Percentiles rank a stretch among this genome's conserved stretches.
Conservation (phyloP, 1,284 basidiomycete species). For the Athelia psychrophila region DNA sequence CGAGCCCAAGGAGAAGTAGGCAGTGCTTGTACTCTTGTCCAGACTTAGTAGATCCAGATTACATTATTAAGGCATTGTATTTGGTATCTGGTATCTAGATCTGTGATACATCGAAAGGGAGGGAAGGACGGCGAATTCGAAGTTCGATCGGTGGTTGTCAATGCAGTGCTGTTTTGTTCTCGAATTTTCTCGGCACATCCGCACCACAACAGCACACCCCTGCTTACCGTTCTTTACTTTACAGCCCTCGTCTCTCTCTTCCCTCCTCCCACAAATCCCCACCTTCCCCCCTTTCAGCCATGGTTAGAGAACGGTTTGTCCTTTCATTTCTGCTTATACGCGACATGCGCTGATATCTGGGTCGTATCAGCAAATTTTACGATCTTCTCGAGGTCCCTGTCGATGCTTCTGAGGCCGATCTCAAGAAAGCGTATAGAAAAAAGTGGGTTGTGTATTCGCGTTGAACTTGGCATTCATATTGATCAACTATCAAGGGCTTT, state of each 20-base stretch:
- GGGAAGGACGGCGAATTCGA: neutral
- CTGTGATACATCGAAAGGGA: too few species aligned
- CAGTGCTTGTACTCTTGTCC: too few species aligned
- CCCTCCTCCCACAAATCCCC: conserved; percentile 9
- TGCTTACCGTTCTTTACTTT: neutral
- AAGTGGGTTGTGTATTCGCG: conserved; percentile 49
- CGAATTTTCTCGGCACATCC: too few species aligned
- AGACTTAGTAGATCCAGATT: too few species aligned
- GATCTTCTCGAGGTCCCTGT: conserved; percentile 83
- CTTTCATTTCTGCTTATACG: conserved; percentile 4
- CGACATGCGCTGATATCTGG: conserved; percentile 8
- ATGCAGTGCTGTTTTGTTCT: neutral
- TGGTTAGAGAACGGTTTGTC: conserved; percentile 71
- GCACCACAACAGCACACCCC: neutral
- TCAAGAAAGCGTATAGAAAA: conserved; percentile 95
- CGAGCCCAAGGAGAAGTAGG: conserved; percentile 20
- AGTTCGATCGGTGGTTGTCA: neutral
- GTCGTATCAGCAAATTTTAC: conserved; percentile 73
- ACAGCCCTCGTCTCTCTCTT: conserved; percentile 30
- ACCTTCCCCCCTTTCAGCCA: conserved; percentile 23
- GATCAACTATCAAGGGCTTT: conserved; percentile 61
- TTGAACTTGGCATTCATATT: conserved; percentile 12
- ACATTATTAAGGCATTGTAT: too few species aligned
- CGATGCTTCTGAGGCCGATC: conserved; percentile 74
- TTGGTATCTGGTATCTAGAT: too few species aligned